Evolutionary conservation across 345 rosid genomes (phyloP).

Genomic region (Moringa oleifera): DNA sequence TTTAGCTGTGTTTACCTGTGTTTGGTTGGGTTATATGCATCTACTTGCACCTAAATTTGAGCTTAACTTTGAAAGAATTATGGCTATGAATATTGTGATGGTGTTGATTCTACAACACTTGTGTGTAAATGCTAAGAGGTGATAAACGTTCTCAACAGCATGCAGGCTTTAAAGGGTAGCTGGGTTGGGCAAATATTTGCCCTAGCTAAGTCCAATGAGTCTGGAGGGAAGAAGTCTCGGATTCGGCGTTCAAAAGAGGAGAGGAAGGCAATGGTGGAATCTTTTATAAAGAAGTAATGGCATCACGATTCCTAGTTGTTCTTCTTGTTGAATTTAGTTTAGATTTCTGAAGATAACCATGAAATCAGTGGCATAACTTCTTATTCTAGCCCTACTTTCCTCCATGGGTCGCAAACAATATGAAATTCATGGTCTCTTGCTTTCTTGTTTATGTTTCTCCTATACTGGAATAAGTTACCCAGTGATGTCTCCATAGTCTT

Average conservation of each 20-base stretch:
- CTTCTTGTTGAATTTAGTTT: conserved; percentile 8
- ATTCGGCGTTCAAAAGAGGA: conserved; percentile 91
- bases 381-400: neutral
- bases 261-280: conserved; percentile 76
- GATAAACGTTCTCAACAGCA: conserved; percentile 24
- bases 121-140: conserved; percentile 11
- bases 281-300: conserved; percentile 78
- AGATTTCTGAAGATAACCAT: conserved; percentile 2
- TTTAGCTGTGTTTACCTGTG: too few relatives aligned
- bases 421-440: neutral
- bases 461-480: neutral
- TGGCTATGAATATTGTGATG: neutral
- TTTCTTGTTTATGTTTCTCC: neutral
- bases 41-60: neutral
- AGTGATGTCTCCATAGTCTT: neutral
- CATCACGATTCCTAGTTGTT: neutral
- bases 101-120: neutral
- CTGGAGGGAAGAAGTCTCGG: conserved; percentile 66
- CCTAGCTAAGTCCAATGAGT: conserved; percentile 62
- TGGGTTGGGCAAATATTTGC: conserved; percentile 80
- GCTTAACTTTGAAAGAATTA: neutral
- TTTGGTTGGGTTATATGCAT: too few relatives aligned
- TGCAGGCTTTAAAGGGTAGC: conserved; percentile 67
- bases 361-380: neutral
- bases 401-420: neutral